Conservation (phyloP, 106 monocot species). For the Dendrobium nobile region DNA sequence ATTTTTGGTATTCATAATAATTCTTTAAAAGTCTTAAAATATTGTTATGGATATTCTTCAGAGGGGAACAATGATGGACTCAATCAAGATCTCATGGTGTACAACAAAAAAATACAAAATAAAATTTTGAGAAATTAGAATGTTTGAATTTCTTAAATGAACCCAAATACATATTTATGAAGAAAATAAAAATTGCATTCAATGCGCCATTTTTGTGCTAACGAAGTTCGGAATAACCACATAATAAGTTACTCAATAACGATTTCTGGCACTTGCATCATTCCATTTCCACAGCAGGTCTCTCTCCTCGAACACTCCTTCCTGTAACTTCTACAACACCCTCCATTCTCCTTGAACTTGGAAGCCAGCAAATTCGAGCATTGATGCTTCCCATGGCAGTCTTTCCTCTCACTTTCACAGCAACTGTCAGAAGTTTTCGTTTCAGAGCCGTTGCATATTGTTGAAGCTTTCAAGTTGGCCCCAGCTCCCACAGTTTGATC, state of each 20-base stretch:
- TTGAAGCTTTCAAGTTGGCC: not conserved
- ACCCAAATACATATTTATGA: no score
- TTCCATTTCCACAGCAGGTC: constrained; percentile 26
- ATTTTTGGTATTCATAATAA: no score
- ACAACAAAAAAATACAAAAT: no score
- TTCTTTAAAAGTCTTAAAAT: no score
- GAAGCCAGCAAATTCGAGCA: constrained; percentile 2
- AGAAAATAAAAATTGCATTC: no score
- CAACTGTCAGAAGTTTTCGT: constrained; percentile 7
- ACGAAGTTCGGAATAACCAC: no score
- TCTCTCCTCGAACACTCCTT: constrained; percentile 22
- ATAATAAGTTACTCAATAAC: constrained; percentile 38
- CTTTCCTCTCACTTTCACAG: constrained; percentile 4
- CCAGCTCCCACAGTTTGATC: not conserved
- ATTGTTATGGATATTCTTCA: no score
- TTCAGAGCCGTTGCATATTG: not conserved
- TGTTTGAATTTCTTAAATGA: no score
- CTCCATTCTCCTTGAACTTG: not conserved
- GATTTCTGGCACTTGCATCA: constrained; percentile 42
- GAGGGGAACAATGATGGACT: no score
- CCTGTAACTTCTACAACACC: constrained; percentile 43
- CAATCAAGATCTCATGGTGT: no score
- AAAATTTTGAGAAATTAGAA: no score
- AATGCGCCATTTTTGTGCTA: no score
- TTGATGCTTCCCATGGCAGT: not conserved